Evolutionary conservation across 495 filamentous ascomycete species (phyloP), one percentile per base, ranked within the genome.

Genomic region (Penicillium coffeae): DNA sequence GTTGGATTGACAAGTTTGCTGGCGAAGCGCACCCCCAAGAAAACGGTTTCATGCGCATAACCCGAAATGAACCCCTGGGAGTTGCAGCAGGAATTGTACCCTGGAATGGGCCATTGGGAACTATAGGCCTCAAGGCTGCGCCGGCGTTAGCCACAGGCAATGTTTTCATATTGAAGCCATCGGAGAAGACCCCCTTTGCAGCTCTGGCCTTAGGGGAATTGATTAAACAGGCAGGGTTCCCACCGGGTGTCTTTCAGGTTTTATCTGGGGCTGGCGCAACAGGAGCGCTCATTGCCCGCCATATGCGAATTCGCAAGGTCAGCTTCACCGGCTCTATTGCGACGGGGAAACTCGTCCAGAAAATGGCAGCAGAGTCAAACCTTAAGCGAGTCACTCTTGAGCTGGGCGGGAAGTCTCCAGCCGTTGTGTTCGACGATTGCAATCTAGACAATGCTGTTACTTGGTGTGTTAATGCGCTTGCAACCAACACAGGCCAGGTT

Each of bases 181-280:
- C n/a, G 2, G 47, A 49, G 20, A 49, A 42, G 14, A 36, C 30
- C 0, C 47, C 47, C 1, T 27, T 49, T 13, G 27, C 30, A 2
- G n/a, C 30, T 10, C 12, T 42, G 12, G 2, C 10, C 1, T 12
- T 49, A 1, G 47, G 15, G 3, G 4, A 8, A 10, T n/a, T 49
- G 1, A 12, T 22, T 5, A 15, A 20, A 0, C 18, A 93, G 64
- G 88, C 88, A 21, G 90, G 90, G 0, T 94, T 95, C 69, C 90
- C 90, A 16, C 83, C 90, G 2, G 90, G 90, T 6, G 90, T 95
- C 7, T 71, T 95, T 48, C 92, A 96, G 55, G 81, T 95, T 51
- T 68, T 93, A 53, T 90, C 90, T 58, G 90, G 90, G 1, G 72
- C 84, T 59, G 51, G 51, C 2, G 86, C 86, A 42, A 75, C 80